Evolutionary conservation across 768 basidiomycete species (phyloP).

Genomic region (Brasilioporus rufonigricans): DNA sequence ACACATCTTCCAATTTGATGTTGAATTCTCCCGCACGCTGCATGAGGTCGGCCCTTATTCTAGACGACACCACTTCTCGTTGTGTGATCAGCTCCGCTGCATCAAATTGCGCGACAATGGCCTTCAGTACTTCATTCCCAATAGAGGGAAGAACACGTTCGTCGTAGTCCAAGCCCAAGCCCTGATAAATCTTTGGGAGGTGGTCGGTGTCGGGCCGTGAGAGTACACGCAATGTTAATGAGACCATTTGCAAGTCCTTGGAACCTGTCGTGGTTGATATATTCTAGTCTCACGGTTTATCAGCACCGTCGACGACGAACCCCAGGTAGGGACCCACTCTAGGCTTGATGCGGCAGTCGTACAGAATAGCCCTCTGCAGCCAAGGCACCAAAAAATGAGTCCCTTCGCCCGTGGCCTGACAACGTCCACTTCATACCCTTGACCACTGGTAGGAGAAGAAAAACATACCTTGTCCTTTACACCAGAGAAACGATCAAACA

Average conservation of each 20-base stretch:
- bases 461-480: constrained; percentile 71
- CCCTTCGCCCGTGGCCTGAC: constrained; percentile 84
- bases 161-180: constrained; percentile 93
- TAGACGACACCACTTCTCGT: constrained; percentile 92
- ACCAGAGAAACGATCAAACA: constrained; percentile 97
- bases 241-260: constrained; percentile 98
- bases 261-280: constrained; percentile 99
- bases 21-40: constrained; percentile 96
- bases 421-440: neutral
- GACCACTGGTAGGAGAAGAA: neutral
- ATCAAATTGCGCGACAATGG: constrained; percentile 97
- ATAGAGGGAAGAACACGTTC: constrained; percentile 97
- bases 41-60: constrained; percentile 89
- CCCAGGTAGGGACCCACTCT: constrained; percentile 51
- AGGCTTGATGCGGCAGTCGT: constrained; percentile 97
- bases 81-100: constrained; percentile 96
- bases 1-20: constrained; percentile 94
- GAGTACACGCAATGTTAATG: constrained; percentile 92
- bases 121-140: constrained; percentile 97
- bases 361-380: constrained; percentile 94
- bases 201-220: constrained; percentile 89
- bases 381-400: constrained; percentile 96
- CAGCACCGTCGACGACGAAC: constrained; percentile 1
- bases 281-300: constrained; percentile 52
- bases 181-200: constrained; percentile 92